These are phyloP conservation scores for Salix suchowensis DNA, from an alignment of 345 rosid species.

Conservation along the genomic window DNA sequence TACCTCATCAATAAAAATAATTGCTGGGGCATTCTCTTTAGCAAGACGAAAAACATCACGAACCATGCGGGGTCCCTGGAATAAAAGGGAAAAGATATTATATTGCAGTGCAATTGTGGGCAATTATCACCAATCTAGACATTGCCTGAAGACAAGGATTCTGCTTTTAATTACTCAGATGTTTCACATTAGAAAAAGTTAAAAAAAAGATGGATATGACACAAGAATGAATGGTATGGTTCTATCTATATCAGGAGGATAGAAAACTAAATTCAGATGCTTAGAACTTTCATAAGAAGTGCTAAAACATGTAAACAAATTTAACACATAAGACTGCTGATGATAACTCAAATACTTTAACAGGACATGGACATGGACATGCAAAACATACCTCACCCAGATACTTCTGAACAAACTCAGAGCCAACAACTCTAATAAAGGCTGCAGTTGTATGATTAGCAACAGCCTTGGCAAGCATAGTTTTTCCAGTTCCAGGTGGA, in stretches of 20 bases:
- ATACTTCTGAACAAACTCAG: slow-evolving; percentile 97
- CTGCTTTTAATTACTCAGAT: not conserved
- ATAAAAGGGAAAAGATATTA: slow-evolving; percentile 7
- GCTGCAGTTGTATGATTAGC: slow-evolving; percentile 98
- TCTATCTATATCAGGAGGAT: not conserved
- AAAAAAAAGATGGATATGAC: not conserved
- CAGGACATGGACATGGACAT: not conserved
- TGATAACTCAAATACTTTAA: not conserved
- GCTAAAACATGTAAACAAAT: not conserved
- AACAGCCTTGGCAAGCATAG: slow-evolving; percentile 99
- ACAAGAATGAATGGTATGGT: not conserved
- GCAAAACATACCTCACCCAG: slow-evolving; percentile 72
- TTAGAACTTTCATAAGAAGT: not conserved
- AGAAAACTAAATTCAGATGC: not conserved
- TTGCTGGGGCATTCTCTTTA: slow-evolving; percentile 97
- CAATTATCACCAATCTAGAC: not conserved
- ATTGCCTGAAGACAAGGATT: not conserved
- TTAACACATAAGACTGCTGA: not conserved
- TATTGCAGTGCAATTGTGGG: not conserved
- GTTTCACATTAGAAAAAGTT: not conserved
- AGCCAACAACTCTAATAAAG: slow-evolving; percentile 96
- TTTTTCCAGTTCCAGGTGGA: slow-evolving; percentile 98
- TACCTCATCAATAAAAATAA: slow-evolving; percentile 93
- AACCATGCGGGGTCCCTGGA: slow-evolving; percentile 98
- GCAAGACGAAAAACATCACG: slow-evolving; percentile 99